Evolutionary conservation across 2,329 filamentous ascomycete species (phyloP).

Genomic region (Grosmannia clavigera): DNA sequence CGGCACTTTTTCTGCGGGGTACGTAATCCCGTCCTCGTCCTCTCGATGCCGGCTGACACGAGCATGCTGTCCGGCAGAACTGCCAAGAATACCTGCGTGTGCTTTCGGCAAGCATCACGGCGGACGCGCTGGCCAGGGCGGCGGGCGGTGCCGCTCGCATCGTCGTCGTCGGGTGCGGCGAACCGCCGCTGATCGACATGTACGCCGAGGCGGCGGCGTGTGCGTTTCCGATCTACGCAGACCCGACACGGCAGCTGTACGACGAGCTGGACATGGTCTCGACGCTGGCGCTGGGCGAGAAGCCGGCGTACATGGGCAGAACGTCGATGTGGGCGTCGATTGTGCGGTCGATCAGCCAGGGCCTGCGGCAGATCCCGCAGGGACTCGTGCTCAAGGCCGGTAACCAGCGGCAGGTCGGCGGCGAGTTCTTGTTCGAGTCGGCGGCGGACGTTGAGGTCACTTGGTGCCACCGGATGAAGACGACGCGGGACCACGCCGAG

Average conservation of each 20-base stretch:
- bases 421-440: slow-evolving; percentile 64
- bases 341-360: slow-evolving; percentile 43
- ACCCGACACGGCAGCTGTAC: slow-evolving; percentile 56
- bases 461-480: slow-evolving; percentile 76
- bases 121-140: slow-evolving; percentile 37
- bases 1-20: slow-evolving; percentile 74
- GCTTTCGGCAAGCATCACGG: slow-evolving; percentile 45
- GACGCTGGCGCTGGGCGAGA: slow-evolving; percentile 45
- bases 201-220: slow-evolving; percentile 53
- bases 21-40: slow-evolving; percentile 20
- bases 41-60: neutral
- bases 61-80: slow-evolving; percentile 33
- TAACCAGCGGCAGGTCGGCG: slow-evolving; percentile 57
- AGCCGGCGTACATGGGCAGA: slow-evolving; percentile 53
- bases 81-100: slow-evolving; percentile 63
- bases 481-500: slow-evolving; percentile 66
- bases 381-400: slow-evolving; percentile 52
- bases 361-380: slow-evolving; percentile 41
- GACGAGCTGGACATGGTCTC: slow-evolving; percentile 54
- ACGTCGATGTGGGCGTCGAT: slow-evolving; percentile 35
- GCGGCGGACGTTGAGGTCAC: slow-evolving; percentile 28
- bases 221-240: slow-evolving; percentile 65
- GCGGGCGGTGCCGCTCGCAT: slow-evolving; percentile 43
- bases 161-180: slow-evolving; percentile 60
- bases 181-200: slow-evolving; percentile 52